Conservation (phyloP, 2,329 filamentous ascomycete species). For the Zymoseptoria passerinii region DNA sequence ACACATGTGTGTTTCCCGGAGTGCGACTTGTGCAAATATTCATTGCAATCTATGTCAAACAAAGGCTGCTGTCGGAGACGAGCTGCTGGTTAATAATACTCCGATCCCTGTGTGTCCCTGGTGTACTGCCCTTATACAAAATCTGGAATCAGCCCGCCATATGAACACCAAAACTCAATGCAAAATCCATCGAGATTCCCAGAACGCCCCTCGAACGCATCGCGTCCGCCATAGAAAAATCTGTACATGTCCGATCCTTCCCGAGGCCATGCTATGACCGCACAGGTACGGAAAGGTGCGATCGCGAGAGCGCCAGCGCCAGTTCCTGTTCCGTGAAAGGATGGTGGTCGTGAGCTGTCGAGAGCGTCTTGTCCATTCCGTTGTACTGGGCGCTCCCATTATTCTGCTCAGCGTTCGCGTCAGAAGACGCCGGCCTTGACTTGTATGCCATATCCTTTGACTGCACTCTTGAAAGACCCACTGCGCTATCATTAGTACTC, state of each 20-base stretch:
- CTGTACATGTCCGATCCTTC: neutral
- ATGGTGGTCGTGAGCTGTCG: constrained; percentile 28
- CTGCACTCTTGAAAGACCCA: constrained; percentile 29
- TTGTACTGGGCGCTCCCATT: constrained; percentile 10
- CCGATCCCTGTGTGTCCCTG: neutral
- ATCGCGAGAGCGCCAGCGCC: constrained; percentile 35
- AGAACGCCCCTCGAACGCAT: neutral
- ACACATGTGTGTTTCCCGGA: neutral
- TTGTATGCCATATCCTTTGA: constrained; percentile 20
- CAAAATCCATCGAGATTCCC: neutral
- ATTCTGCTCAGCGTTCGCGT: constrained; percentile 14
- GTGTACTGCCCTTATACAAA: neutral
- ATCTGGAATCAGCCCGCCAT: neutral
- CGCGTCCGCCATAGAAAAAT: neutral
- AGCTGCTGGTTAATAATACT: neutral
- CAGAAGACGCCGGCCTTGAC: constrained; percentile 15
- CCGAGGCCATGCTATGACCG: neutral
- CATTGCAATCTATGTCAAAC: neutral
- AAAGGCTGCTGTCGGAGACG: neutral
- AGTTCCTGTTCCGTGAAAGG: constrained; percentile 41
- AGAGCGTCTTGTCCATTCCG: constrained; percentile 15
- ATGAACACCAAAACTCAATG: neutral
- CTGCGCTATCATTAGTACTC: constrained; percentile 14
- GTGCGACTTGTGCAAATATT: neutral
- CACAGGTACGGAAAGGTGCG: constrained; percentile 29